These are phyloP conservation scores for Arthrobotrys iridis DNA, from an alignment of 2,329 filamentous ascomycete genomes.

Conservation along the genomic window DNA sequence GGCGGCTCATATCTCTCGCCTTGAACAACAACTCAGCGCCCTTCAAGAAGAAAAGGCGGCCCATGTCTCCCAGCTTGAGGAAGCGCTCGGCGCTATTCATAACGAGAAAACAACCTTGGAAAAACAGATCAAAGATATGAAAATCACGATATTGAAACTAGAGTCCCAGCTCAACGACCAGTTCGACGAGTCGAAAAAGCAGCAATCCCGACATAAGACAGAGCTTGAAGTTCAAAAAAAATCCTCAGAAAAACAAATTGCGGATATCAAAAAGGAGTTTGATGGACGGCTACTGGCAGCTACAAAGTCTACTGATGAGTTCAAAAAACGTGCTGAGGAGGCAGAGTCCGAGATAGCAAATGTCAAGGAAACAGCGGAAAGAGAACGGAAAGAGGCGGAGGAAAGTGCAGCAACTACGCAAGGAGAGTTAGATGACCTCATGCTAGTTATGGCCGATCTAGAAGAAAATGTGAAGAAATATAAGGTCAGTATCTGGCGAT, in stretches of 20 bases:
- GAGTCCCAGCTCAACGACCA: slow-evolving; percentile 60
- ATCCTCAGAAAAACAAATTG: slow-evolving; percentile 61
- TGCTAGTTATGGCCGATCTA: slow-evolving; percentile 82
- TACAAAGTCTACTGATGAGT: slow-evolving; percentile 61
- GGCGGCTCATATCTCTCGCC: not conserved
- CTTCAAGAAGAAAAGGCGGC: slow-evolving; percentile 62
- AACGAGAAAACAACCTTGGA: slow-evolving; percentile 66
- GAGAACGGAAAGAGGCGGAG: slow-evolving; percentile 65
- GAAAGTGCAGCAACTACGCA: slow-evolving; percentile 73
- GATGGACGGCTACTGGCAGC: slow-evolving; percentile 63
- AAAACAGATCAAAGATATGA: slow-evolving; percentile 50
- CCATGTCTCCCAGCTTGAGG: slow-evolving; percentile 22
- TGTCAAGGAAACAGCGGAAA: slow-evolving; percentile 60
- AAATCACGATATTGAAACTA: slow-evolving; percentile 59
- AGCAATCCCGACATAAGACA: slow-evolving; percentile 55
- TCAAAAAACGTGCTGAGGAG: slow-evolving; percentile 60
- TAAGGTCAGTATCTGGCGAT: slow-evolving; percentile 69
- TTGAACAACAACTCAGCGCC: slow-evolving; percentile 68
- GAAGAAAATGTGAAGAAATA: slow-evolving; percentile 80
- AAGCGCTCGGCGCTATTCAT: slow-evolving; percentile 64
- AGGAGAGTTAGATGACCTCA: slow-evolving; percentile 79
- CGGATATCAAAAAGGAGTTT: slow-evolving; percentile 61
- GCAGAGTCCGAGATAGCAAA: slow-evolving; percentile 59
- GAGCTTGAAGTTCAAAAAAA: slow-evolving; percentile 58
- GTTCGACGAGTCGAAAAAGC: slow-evolving; percentile 65